Conservation (phyloP, 495 filamentous ascomycete species). For the Neurospora sp. region DNA sequence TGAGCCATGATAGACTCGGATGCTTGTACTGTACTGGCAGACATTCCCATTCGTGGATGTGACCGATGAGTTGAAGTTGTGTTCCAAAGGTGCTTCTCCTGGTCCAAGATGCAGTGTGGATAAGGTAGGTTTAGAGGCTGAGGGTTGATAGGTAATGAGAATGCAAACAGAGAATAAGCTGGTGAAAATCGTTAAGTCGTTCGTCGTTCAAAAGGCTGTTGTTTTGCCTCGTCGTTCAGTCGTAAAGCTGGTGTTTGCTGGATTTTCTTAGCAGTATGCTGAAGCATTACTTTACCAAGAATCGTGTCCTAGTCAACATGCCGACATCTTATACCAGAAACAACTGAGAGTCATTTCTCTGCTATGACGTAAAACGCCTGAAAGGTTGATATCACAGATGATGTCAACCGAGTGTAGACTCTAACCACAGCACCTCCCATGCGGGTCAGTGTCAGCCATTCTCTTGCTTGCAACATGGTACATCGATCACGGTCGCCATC, state of each 20-base stretch:
- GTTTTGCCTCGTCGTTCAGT: not conserved
- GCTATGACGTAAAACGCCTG: not conserved
- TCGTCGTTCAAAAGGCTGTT: not conserved
- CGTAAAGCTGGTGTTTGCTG: not conserved
- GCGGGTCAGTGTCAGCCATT: not conserved
- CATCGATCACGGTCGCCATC: not conserved
- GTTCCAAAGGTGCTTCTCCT: not conserved
- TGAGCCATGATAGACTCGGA: not conserved
- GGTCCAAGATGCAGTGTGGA: not conserved
- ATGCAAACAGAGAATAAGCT: not conserved
- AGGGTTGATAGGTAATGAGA: not conserved
- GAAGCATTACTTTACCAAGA: not conserved
- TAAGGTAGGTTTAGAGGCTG: not conserved
- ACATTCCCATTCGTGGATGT: not conserved
- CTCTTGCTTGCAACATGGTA: not conserved
- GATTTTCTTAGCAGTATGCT: not conserved
- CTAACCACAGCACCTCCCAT: not conserved
- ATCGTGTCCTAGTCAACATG: not conserved
- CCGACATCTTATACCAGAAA: not conserved
- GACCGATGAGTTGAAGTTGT: not conserved
- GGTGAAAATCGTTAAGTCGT: not conserved
- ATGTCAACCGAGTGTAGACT: not conserved
- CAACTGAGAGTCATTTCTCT: not conserved
- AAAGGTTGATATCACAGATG: not conserved
- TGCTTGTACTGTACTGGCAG: not conserved